A percentile compares a stretch with the other conserved stretches of the same genome.
These are phyloP conservation scores for Camillea tinctor DNA, from an alignment of 2,329 filamentous ascomycete species.

Conservation along the genomic window DNA sequence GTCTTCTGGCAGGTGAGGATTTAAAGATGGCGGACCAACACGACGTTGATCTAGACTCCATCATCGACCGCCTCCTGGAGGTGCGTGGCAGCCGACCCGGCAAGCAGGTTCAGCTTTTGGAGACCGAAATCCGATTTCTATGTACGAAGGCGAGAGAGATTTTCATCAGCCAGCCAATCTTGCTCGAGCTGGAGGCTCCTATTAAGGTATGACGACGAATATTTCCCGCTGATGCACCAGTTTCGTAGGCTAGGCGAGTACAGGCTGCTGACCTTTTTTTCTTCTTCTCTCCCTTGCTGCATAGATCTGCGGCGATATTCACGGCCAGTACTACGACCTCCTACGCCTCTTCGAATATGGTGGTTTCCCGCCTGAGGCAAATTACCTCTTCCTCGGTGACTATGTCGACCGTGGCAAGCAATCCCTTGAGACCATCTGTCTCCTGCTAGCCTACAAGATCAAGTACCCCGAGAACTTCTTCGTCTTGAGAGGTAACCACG, in stretches of 20 bases:
- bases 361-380: conserved; percentile 96
- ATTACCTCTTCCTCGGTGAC: conserved; percentile 97
- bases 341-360: conserved; percentile 97
- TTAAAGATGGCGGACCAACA: conserved; percentile 63
- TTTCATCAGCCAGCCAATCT: conserved; percentile 98
- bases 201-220: conserved; percentile 79
- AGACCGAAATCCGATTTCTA: conserved; percentile 93
- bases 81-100: conserved; percentile 96
- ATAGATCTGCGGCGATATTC: conserved; percentile 98
- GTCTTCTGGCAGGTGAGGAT: conserved; percentile 41
- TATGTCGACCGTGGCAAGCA: conserved; percentile 97
- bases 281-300: conserved; percentile 3
- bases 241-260: conserved; percentile 3
- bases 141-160: conserved; percentile 99
- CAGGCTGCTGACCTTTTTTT: conserved; percentile 7
- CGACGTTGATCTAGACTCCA: conserved; percentile 98
- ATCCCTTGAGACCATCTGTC: conserved; percentile 88
- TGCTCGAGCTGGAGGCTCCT: conserved; percentile 95
- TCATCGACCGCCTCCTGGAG: conserved; percentile 97
- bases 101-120: conserved; percentile 96
- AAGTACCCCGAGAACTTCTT: conserved; percentile 99
- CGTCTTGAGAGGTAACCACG: conserved; percentile 88
- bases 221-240: not conserved
- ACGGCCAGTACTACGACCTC: conserved; percentile 98
- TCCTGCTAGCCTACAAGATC: conserved; percentile 93